Conservation (phyloP, 768 basidiomycete species). For the Suillus sp. region DNA sequence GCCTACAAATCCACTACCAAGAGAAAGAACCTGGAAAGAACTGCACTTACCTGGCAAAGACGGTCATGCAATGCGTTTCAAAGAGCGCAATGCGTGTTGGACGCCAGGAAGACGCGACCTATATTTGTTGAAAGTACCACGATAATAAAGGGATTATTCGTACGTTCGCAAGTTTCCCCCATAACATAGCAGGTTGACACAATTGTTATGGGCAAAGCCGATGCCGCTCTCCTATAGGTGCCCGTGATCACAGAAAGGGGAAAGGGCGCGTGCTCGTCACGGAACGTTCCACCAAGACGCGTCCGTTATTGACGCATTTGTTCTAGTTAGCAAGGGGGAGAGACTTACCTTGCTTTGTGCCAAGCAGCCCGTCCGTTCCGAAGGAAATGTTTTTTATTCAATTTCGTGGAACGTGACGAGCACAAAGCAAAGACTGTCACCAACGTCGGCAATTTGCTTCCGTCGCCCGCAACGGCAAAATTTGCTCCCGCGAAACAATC, state of each 20-base stretch:
- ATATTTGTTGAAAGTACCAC: neutral
- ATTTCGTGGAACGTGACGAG: constrained; percentile 14
- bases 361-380: too few species aligned
- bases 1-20: neutral
- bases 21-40: constrained; percentile 7
- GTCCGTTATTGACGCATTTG: neutral
- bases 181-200: constrained; percentile 6
- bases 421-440: constrained; percentile 21
- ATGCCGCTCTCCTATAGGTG: neutral
- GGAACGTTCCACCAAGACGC: constrained; percentile 13
- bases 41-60: constrained; percentile 13
- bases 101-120: neutral
- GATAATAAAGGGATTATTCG: constrained; percentile 14
- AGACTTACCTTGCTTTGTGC: too few species aligned
- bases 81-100: constrained; percentile 7
- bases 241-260: constrained; percentile 14
- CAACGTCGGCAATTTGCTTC: constrained; percentile 6
- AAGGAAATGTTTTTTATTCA: neutral
- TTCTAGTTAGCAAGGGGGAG: neutral
- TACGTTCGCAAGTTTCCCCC: constrained; percentile 19
- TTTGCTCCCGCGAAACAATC: constrained; percentile 5
- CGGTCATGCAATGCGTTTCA: constrained; percentile 14
- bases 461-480: neutral
- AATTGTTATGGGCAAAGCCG: constrained; percentile 5
- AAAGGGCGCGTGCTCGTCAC: constrained; percentile 12